Conservation (phyloP, 2,329 filamentous ascomycete species). For the Talaromyces rugulosus region DNA sequence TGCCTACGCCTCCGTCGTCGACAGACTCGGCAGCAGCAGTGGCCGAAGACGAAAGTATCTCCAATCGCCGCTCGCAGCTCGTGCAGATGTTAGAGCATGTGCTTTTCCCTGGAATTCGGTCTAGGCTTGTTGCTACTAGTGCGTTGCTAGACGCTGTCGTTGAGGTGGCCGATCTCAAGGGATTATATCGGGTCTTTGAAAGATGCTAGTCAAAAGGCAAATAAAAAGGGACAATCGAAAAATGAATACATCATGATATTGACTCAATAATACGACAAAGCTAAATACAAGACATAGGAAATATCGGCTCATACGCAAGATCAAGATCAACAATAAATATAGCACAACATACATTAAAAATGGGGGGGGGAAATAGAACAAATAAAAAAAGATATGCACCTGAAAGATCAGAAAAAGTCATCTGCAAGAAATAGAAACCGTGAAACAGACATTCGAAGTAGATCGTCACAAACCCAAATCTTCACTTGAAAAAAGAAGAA, state of each 20-base stretch:
- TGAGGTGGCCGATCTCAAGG: conserved; percentile 88
- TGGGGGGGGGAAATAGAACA: neutral
- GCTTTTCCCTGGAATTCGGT: conserved; percentile 84
- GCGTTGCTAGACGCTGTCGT: conserved; percentile 71
- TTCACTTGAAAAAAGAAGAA: neutral
- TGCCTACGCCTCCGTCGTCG: conserved; percentile 51
- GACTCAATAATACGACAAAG: neutral
- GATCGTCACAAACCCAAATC: neutral
- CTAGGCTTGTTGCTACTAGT: conserved; percentile 76
- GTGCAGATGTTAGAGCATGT: conserved; percentile 73
- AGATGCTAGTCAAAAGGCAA: conserved; percentile 58
- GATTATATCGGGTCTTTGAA: conserved; percentile 91
- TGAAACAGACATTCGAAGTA: neutral
- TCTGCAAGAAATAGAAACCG: neutral
- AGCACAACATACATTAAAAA: neutral
- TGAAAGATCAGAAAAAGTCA: neutral
- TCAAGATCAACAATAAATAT: neutral
- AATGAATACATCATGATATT: neutral
- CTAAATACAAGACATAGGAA: neutral
- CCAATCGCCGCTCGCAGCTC: conserved; percentile 62
- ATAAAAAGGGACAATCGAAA: conserved; percentile 1
- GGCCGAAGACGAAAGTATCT: conserved; percentile 45
- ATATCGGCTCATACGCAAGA: neutral
- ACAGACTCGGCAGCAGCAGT: conserved; percentile 35
- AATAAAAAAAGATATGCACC: neutral